A percentile compares a stretch with the other conserved stretches of the same genome.
Conservation (phyloP, 352 stramenopile genomes). For the Pythium folliculosum region DNA sequence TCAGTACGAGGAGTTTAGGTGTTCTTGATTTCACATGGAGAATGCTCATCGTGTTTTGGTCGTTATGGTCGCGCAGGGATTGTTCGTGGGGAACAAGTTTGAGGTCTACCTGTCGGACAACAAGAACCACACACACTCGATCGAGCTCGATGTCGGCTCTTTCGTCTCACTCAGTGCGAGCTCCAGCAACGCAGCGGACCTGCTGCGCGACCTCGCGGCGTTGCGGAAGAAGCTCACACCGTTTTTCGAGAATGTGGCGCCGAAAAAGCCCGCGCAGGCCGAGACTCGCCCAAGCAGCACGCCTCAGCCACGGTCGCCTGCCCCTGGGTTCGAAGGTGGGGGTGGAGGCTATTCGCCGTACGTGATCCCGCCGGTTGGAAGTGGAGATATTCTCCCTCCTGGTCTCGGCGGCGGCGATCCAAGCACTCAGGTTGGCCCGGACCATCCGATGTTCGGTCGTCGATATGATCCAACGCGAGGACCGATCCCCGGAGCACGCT, state of each 20-base stretch:
- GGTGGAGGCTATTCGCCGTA: constrained; percentile 29
- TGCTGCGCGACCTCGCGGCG: constrained; percentile 50
- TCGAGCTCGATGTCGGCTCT: constrained; percentile 59
- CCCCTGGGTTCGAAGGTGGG: constrained; percentile 3
- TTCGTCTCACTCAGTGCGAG: constrained; percentile 36
- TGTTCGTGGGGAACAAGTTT: constrained; percentile 79
- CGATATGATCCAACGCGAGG: constrained; percentile 56
- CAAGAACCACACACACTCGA: constrained; percentile 66
- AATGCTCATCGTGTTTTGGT: not conserved
- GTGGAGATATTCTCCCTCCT: constrained; percentile 67
- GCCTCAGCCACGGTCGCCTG: constrained; percentile 2
- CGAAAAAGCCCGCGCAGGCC: constrained; percentile 32
- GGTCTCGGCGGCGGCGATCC: constrained; percentile 60
- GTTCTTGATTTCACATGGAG: not conserved
- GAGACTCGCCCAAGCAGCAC: constrained; percentile 8
- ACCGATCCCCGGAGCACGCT: constrained; percentile 71
- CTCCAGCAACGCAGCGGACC: constrained; percentile 37
- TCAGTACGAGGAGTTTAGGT: not conserved
- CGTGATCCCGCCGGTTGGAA: constrained; percentile 51
- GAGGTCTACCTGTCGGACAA: constrained; percentile 77
- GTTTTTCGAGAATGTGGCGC: constrained; percentile 60
- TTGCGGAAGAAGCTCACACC: constrained; percentile 54
- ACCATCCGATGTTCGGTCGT: constrained; percentile 72
- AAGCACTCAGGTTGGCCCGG: constrained; percentile 72
- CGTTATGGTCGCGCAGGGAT: constrained; percentile 32